These are phyloP conservation scores for Claviceps sp. DNA, from an alignment of 2,329 filamentous ascomycete species.

Conservation along the genomic window DNA sequence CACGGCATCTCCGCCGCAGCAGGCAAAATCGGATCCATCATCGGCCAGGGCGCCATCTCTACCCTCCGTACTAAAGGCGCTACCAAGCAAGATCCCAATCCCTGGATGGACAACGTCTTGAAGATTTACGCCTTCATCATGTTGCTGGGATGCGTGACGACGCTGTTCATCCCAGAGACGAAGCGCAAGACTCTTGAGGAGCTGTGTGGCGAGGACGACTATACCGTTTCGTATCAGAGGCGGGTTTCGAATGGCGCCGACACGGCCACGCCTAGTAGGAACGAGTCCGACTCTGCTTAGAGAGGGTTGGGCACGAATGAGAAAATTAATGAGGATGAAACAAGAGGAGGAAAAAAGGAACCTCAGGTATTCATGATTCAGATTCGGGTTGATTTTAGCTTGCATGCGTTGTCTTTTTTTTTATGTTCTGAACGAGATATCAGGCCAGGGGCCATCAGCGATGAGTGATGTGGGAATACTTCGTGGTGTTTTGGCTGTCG, in stretches of 20 bases:
- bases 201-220: slow-evolving; percentile 29
- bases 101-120: slow-evolving; percentile 68
- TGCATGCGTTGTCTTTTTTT: background rate
- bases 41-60: slow-evolving; percentile 43
- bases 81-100: slow-evolving; percentile 25
- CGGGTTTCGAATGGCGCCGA: background rate
- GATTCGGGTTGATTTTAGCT: too few relatives aligned
- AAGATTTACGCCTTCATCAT: slow-evolving; percentile 67
- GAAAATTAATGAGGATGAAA: background rate
- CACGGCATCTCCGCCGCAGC: slow-evolving; percentile 43
- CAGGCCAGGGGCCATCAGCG: too few relatives aligned
- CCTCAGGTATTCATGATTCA: too few relatives aligned
- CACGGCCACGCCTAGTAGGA: slow-evolving; percentile 2
- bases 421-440: background rate
- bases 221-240: slow-evolving; percentile 8
- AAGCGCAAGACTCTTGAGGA: slow-evolving; percentile 62
- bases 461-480: too few relatives aligned
- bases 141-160: slow-evolving; percentile 56
- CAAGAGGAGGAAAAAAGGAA: background rate
- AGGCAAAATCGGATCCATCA: slow-evolving; percentile 43
- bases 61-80: slow-evolving; percentile 36
- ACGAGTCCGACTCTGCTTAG: slow-evolving; percentile 3
- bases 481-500: too few relatives aligned
- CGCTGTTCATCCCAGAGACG: slow-evolving; percentile 59
- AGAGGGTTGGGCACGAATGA: background rate